Conservation (phyloP, 371 early-diverging fungal genomes). For the Haplosporangium sp. region DNA sequence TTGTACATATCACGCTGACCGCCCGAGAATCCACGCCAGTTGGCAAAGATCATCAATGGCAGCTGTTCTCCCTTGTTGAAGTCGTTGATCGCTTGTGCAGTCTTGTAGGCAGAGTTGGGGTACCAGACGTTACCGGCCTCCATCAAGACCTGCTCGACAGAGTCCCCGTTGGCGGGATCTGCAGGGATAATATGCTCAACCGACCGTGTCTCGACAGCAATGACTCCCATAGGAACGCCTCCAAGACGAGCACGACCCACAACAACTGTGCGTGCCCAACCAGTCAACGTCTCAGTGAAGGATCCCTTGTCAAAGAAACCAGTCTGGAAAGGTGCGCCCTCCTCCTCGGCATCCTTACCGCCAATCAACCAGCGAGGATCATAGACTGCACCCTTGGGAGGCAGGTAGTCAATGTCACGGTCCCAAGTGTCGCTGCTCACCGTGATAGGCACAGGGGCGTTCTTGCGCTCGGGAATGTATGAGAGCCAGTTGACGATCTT, state of each 20-base stretch:
- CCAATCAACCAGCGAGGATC: conserved; percentile 93
- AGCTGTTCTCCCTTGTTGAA: conserved; percentile 98
- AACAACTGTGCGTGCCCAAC: conserved; percentile 83
- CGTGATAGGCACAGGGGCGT: conserved; percentile 72
- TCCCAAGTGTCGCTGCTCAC: conserved; percentile 73
- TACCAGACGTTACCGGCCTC: conserved; percentile 99
- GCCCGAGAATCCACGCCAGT: conserved; percentile 99
- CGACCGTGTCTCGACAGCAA: conserved; percentile 95
- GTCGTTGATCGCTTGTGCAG: conserved; percentile 97
- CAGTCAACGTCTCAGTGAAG: conserved; percentile 84
- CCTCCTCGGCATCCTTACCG: conserved; percentile 79
- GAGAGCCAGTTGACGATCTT: conserved; percentile 96
- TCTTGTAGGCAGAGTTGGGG: conserved; percentile 98
- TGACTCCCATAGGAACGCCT: conserved; percentile 97
- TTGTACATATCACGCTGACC: conserved; percentile 99
- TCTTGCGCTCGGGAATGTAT: conserved; percentile 84
- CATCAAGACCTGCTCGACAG: conserved; percentile 87
- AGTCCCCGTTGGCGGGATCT: conserved; percentile 93
- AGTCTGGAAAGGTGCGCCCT: conserved; percentile 74
- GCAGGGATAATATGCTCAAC: conserved; percentile 94
- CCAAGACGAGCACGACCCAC: conserved; percentile 96
- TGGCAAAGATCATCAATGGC: conserved; percentile 98
- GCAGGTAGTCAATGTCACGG: conserved; percentile 80
- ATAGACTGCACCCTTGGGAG: conserved; percentile 84
- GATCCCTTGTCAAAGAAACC: conserved; percentile 96